Base-by-base conservation (phyloP, 1,139 yeast species). In the Diutina catenulata region DNA sequence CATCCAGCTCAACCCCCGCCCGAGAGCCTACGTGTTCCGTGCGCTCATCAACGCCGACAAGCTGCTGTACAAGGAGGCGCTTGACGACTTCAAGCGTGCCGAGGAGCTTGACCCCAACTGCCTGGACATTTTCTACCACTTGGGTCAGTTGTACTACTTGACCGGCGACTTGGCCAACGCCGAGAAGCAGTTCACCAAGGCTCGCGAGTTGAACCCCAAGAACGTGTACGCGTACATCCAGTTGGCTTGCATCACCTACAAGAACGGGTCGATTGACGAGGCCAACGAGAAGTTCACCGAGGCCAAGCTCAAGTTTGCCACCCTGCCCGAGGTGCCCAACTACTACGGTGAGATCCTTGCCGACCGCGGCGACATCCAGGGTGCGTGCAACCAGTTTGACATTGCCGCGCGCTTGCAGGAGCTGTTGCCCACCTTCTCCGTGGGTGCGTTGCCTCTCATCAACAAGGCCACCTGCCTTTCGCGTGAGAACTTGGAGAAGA, bases 331-430 rank as follows among this genome's bases (percentile, higher is more conserved):
- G 59, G 83, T 87, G 49, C 94, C 93, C 62, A 88, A 87, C 66
- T 93, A 88, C 61, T 86, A 79, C 55, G 98, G 97, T 54, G 98
- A 91, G 64, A 80, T 91, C 39, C 70, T 88, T 52, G 78, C 87
- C 46, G 97, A 91, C 56, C 74, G 75, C 51, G 81, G 82, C 50
- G 83, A 82, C 48, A 64, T 73, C 42, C 71, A 62, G 33, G 80
- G 72, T 46, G 95, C 98, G 43, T 62, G 76, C 43, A 76, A 76
- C 56, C 91, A 87, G 65, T 91, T 87, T 57, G 95, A 88, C 48
- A 73, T 74, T 51, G 88, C 98, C 41, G 79, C 80, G 41, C 77
- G 84, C 57, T 69, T 91, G 53, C 97, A 88, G 59, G 70, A 70
- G 61, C 78, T 80, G 40, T 60, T 73, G 49, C 70, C 74, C 39